These are phyloP conservation scores for Pyricularia pennisetigena DNA, from an alignment of 2,329 filamentous ascomycete genomes.

Conservation along the genomic window DNA sequence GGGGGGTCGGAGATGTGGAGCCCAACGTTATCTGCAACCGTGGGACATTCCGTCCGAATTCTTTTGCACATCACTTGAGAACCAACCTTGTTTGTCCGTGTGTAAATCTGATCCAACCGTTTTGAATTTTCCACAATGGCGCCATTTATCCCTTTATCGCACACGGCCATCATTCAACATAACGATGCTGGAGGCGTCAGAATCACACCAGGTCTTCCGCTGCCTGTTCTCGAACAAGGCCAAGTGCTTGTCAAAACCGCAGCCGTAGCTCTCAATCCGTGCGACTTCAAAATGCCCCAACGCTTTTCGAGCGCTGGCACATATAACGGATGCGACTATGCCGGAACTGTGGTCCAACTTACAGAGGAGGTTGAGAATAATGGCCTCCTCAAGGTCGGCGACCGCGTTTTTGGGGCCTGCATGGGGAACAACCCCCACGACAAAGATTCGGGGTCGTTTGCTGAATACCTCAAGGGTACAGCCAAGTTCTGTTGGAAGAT, in stretches of 20 bases:
- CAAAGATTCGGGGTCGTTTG: slow-evolving; percentile 12
- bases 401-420: slow-evolving; percentile 15
- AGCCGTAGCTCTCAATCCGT: slow-evolving; percentile 19
- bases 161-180: background rate
- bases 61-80: background rate
- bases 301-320: slow-evolving; percentile 12
- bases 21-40: too few species aligned
- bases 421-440: slow-evolving; percentile 8
- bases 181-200: background rate
- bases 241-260: slow-evolving; percentile 11
- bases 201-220: background rate
- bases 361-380: slow-evolving; percentile 10
- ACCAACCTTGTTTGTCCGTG: background rate
- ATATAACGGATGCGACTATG: slow-evolving; percentile 19
- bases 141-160: background rate
- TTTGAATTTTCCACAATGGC: background rate
- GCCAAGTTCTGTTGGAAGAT: slow-evolving; percentile 9
- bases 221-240: background rate
- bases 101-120: background rate
- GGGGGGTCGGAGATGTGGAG: too few species aligned
- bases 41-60: background rate
- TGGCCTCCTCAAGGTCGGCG: slow-evolving; percentile 15
- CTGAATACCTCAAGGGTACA: slow-evolving; percentile 11
- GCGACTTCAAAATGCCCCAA: slow-evolving; percentile 19
- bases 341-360: slow-evolving; percentile 16